Evolutionary conservation across 495 filamentous ascomycete species (phyloP).

Genomic region (Platismatia glauca): DNA sequence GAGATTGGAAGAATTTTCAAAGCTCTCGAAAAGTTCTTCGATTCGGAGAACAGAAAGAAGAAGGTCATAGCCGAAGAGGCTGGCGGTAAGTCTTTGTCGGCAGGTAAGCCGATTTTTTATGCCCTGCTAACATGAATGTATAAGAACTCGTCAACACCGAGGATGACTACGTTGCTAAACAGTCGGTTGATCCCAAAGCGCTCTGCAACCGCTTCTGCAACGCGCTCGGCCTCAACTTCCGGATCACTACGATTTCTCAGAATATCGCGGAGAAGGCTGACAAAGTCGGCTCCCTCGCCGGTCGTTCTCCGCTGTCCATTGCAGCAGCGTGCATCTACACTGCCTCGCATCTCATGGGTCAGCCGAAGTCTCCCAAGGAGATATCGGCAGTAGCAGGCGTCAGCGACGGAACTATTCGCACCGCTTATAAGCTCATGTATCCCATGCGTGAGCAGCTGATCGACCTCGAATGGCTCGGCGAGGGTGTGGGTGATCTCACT

Average conservation of each 20-base stretch:
- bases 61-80: constrained; percentile 39
- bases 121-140: constrained; percentile 6
- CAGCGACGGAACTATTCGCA: constrained; percentile 91
- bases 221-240: constrained; percentile 59
- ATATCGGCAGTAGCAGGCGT: constrained; percentile 75
- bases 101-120: constrained; percentile 1
- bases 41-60: constrained; percentile 46
- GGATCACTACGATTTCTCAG: constrained; percentile 61
- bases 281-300: constrained; percentile 67
- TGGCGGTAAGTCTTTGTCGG: constrained; percentile 35
- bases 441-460: constrained; percentile 62
- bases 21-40: constrained; percentile 76
- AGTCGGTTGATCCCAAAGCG: constrained; percentile 72
- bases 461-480: constrained; percentile 61
- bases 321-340: constrained; percentile 96
- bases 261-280: constrained; percentile 66
- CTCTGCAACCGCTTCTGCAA: constrained; percentile 84
- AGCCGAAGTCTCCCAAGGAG: constrained; percentile 70
- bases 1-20: constrained; percentile 97
- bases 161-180: constrained; percentile 62
- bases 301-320: constrained; percentile 87
- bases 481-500: constrained; percentile 57
- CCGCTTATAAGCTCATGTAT: constrained; percentile 84
- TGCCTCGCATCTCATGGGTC: constrained; percentile 72
- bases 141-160: constrained; percentile 34